Base-by-base conservation (phyloP, 345 rosid species). In the Moricandia arvensis region DNA sequence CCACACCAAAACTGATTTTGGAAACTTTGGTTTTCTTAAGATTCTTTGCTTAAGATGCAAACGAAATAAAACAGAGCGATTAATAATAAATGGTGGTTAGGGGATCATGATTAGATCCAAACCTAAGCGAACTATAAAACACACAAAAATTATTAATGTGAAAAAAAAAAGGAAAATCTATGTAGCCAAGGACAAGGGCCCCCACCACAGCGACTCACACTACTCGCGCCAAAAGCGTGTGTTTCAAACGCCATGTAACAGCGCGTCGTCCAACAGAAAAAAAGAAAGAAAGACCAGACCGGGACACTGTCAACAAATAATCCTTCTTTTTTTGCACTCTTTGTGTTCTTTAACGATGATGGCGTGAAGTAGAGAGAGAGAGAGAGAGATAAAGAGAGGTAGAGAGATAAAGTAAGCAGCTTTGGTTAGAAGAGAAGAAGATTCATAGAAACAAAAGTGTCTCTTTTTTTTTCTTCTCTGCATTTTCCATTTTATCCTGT, bases 321-420 rank as follows among this genome's bases (percentile, higher is more conserved):
- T 64, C 61, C 31, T 71, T 58, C 59, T 63, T 53, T 63, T 71
- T 34, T 66, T 77, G 80, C 72, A 77, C 68, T 77, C 80, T 77
- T 77, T 59, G 65, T 27, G 72, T 58, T 47, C 62, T n/a, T 29
- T 49, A 78, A 73, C 66, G 78, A 67, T 68, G 59, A 73, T 79
- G 71, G 71, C 60, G 71, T 61, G 74, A 73, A n/a, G 30, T 45
- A 38, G 43, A 38, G 5, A 59, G 30, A 59, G 21, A 41, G 68
- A n/a, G n/a, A n/a, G n/a, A n/a, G n/a, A n/a, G n/a, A n/a, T n/a
- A n/a, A n/a, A n/a, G n/a, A n/a, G n/a, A n/a, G n/a, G n/a, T n/a
- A 59, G 30, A 59, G 21, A 27, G 17, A 45, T n/a, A 45, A 45
- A 45, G 53, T 45, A 4, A 45, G 53, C 53, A 45, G 53, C 53